Conservation (phyloP, 352 stramenopile species). For the Globisporangium irregulare region DNA sequence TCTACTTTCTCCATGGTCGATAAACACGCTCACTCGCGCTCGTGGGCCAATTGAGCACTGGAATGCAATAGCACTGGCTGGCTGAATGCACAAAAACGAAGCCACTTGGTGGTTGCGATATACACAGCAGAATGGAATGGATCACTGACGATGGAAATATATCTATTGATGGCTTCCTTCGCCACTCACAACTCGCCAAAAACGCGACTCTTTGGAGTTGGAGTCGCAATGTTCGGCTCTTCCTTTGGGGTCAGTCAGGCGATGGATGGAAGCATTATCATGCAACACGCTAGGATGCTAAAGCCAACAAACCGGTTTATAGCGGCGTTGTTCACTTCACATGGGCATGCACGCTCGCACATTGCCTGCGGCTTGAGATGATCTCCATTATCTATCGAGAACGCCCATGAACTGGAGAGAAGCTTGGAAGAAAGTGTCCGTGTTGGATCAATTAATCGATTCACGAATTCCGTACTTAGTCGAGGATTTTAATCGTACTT, state of each 20-base stretch:
- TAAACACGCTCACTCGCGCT: neutral
- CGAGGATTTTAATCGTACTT: constrained; percentile 2
- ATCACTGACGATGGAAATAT: neutral
- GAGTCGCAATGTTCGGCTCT: neutral
- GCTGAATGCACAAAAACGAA: neutral
- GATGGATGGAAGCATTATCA: too few relatives aligned
- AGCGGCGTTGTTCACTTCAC: too few relatives aligned
- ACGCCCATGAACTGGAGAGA: too few relatives aligned
- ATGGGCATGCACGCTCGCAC: too few relatives aligned
- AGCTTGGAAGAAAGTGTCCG: too few relatives aligned
- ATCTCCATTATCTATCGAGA: too few relatives aligned
- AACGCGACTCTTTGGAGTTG: neutral
- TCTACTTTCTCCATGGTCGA: constrained; percentile 55
- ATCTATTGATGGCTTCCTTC: neutral
- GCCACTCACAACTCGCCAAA: neutral
- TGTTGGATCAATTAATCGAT: too few relatives aligned
- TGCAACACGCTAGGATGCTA: too few relatives aligned
- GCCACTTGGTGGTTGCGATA: neutral
- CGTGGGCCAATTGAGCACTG: neutral
- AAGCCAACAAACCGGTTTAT: too few relatives aligned
- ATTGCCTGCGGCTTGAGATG: too few relatives aligned
- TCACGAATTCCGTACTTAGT: neutral
- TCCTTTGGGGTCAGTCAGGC: too few relatives aligned
- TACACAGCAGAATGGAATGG: neutral
- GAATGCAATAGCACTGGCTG: too few relatives aligned